phyloP scores from a whole-genome alignment of 257 asterid species.

The Primulina tabacum region DNA sequence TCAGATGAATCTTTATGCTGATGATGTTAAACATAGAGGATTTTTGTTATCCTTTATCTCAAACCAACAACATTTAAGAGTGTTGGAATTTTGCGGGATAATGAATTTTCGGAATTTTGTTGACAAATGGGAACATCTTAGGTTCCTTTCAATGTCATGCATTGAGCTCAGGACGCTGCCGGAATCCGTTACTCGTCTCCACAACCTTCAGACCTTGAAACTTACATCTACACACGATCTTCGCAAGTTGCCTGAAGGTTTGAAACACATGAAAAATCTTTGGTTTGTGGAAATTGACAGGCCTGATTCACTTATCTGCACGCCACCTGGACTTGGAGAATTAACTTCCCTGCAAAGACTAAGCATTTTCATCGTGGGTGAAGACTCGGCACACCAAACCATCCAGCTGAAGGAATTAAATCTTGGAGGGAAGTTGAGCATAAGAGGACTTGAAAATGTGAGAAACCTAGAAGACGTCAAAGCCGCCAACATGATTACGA shows the following conservation, averaged over 20 bases:
- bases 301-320: constrained; percentile 11
- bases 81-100: not conserved
- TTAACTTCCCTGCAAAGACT: constrained; percentile 19
- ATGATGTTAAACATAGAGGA: no score
- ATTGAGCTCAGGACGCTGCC: not conserved
- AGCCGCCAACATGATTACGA: constrained; percentile 26
- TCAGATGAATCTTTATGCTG: fast-evolving
- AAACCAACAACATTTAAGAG: constrained; percentile 22
- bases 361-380: constrained; percentile 32
- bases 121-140: constrained; percentile 20
- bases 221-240: not conserved
- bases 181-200: constrained; percentile 24
- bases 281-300: constrained; percentile 14
- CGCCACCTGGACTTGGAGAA: constrained; percentile 26
- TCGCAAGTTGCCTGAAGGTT: constrained; percentile 23
- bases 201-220: constrained; percentile 29
- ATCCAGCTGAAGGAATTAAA: constrained; percentile 28
- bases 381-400: constrained; percentile 20
- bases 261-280: constrained; percentile 27
- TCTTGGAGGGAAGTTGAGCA: constrained; percentile 22
- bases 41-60: constrained; percentile 2
- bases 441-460: constrained; percentile 27
- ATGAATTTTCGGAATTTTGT: not conserved
- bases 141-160: constrained; percentile 14
- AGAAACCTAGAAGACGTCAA: constrained; percentile 19